Evolutionary conservation across 768 basidiomycete genomes (phyloP).

Genomic region (Sarcodon sp.): DNA sequence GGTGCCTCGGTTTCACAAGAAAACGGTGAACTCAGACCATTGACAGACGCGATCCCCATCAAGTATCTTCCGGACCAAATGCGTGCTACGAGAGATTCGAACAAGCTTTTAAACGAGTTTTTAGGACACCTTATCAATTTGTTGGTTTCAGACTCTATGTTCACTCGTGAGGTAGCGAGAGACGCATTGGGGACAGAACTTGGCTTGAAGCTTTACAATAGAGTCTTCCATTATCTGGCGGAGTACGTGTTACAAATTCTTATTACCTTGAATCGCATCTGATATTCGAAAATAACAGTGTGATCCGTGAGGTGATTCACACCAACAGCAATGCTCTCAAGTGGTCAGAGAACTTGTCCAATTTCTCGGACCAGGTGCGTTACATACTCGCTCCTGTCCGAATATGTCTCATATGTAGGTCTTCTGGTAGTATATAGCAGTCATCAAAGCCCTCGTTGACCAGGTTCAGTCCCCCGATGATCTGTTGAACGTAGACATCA

Average conservation of each 20-base stretch:
- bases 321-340: conserved; percentile 35
- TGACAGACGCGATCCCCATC: conserved; percentile 40
- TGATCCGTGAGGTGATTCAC: conserved; percentile 29
- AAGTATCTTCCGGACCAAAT: conserved; percentile 59
- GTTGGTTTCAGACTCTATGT: conserved; percentile 46
- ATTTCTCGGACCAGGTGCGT: conserved; percentile 66
- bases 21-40: conserved; percentile 31
- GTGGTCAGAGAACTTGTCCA: conserved; percentile 24
- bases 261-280: background rate
- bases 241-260: conserved; percentile 33
- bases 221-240: conserved; percentile 59
- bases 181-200: conserved; percentile 77
- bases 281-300: background rate
- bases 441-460: conserved; percentile 71
- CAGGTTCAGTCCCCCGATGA: conserved; percentile 52
- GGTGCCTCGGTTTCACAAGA: conserved; percentile 53
- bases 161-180: conserved; percentile 65
- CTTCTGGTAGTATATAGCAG: conserved; percentile 46
- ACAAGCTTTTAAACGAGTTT: conserved; percentile 48
- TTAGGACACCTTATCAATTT: conserved; percentile 57
- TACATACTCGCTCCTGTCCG: background rate
- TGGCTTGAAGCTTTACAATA: conserved; percentile 52
- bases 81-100: conserved; percentile 48
- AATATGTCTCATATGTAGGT: background rate
- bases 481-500: conserved; percentile 49